A percentile compares a stretch with the other conserved stretches of the same genome.
Evolutionary conservation across 2,329 filamentous ascomycete species (phyloP).

Genomic region (Daldinia eschscholtzii): DNA sequence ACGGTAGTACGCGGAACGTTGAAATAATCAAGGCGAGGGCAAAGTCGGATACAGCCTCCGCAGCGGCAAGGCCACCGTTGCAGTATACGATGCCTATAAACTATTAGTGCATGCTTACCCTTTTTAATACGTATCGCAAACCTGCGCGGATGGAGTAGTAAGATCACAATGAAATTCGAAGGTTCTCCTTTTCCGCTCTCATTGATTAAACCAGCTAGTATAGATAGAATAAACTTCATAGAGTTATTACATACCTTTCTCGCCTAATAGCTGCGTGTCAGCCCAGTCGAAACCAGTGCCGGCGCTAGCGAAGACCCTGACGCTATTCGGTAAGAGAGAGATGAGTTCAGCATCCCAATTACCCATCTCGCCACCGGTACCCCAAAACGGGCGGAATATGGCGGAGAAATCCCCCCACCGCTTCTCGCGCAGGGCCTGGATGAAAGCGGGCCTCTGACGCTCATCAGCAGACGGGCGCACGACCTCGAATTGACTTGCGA

Average conservation of each 20-base stretch:
- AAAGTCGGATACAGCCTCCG: slow-evolving; percentile 80
- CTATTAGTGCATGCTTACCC: background rate
- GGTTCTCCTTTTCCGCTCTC: background rate
- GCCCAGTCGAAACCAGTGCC: slow-evolving; percentile 74
- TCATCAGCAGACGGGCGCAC: slow-evolving; percentile 65
- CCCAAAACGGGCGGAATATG: slow-evolving; percentile 72
- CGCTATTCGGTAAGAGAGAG: slow-evolving; percentile 63
- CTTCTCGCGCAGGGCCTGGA: slow-evolving; percentile 61
- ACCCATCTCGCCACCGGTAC: slow-evolving; percentile 74
- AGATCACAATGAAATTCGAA: background rate
- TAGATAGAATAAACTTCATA: background rate
- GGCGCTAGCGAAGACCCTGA: slow-evolving; percentile 69
- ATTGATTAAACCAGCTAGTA: background rate
- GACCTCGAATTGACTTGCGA: slow-evolving; percentile 61
- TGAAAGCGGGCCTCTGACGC: slow-evolving; percentile 64
- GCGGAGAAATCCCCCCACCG: slow-evolving; percentile 67
- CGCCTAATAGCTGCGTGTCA: slow-evolving; percentile 69
- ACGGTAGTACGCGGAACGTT: slow-evolving; percentile 76
- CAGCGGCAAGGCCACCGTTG: slow-evolving; percentile 77
- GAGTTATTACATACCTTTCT: slow-evolving; percentile 61
- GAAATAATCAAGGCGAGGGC: slow-evolving; percentile 76
- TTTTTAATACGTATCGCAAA: background rate
- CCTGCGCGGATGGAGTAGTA: background rate
- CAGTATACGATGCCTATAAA: slow-evolving; percentile 74
- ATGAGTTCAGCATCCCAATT: slow-evolving; percentile 72